These are phyloP conservation scores for Liquidambar formosana DNA, from an alignment of 164 flowering plant genomes.

Conservation along the genomic window DNA sequence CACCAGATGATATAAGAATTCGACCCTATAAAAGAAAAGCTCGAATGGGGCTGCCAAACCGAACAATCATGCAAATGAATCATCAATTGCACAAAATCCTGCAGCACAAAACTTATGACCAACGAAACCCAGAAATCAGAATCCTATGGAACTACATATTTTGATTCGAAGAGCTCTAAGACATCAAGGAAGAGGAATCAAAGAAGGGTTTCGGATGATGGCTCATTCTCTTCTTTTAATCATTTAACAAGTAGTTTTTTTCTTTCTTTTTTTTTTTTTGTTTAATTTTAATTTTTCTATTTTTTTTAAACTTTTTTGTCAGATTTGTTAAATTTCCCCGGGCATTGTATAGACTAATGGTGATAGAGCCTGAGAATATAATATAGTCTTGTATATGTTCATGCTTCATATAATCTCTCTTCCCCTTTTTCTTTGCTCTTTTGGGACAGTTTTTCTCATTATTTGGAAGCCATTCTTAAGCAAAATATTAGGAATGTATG, in stretches of 20 bases:
- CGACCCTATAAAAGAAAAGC: not conserved
- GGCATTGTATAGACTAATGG: not conserved
- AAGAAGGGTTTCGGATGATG: not conserved
- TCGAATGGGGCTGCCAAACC: not conserved
- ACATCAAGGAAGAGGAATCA: not conserved
- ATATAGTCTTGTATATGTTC: conserved; percentile 3
- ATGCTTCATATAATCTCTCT: not conserved
- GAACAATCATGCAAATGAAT: not conserved
- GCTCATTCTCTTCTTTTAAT: not conserved
- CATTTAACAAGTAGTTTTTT: not conserved
- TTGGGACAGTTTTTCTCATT: too few relatives aligned
- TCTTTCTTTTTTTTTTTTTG: too few relatives aligned
- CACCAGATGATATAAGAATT: not conserved
- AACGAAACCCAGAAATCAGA: too few relatives aligned
- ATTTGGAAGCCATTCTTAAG: too few relatives aligned
- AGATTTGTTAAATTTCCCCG: not conserved
- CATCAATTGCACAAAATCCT: not conserved
- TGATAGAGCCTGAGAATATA: not conserved
- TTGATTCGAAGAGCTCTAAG: not conserved
- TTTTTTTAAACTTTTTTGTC: not conserved
- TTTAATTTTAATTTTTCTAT: not conserved
- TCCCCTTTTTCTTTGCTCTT: not conserved
- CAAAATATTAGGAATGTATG: too few relatives aligned
- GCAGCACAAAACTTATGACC: not conserved
- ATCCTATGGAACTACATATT: not conserved